A percentile compares a stretch with the other conserved stretches of the same genome.
Conservation (phyloP, 305 asterid species). For the Solanum chacoense region DNA sequence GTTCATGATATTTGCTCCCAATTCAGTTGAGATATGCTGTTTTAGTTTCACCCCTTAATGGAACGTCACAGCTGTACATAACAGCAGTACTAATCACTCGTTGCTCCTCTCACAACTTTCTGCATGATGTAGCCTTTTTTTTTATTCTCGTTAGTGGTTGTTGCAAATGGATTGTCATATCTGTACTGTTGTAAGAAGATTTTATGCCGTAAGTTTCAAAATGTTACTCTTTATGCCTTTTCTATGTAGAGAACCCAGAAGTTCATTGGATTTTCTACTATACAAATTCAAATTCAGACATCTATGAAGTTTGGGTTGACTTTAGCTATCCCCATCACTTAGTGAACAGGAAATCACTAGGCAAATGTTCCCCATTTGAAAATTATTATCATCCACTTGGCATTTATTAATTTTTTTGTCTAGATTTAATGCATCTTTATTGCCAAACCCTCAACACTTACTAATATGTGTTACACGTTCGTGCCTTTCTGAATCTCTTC, state of each 20-base stretch:
- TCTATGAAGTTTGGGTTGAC: background rate
- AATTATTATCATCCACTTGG: background rate
- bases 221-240: background rate
- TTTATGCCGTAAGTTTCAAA: background rate
- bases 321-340: background rate
- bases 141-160: background rate
- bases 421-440: background rate
- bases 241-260: background rate
- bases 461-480: background rate
- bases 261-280: background rate
- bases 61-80: background rate
- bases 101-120: background rate
- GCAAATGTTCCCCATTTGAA: background rate
- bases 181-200: background rate
- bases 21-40: background rate
- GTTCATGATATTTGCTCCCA: background rate
- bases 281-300: background rate
- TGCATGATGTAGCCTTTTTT: background rate
- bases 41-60: background rate
- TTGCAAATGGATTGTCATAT: background rate
- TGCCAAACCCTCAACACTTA: background rate
- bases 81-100: background rate
- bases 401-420: background rate
- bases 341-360: background rate
- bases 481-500: background rate